These are phyloP conservation scores for Coemansia erecta DNA, from an alignment of 192 early-diverging fungal species.

Conservation along the genomic window DNA sequence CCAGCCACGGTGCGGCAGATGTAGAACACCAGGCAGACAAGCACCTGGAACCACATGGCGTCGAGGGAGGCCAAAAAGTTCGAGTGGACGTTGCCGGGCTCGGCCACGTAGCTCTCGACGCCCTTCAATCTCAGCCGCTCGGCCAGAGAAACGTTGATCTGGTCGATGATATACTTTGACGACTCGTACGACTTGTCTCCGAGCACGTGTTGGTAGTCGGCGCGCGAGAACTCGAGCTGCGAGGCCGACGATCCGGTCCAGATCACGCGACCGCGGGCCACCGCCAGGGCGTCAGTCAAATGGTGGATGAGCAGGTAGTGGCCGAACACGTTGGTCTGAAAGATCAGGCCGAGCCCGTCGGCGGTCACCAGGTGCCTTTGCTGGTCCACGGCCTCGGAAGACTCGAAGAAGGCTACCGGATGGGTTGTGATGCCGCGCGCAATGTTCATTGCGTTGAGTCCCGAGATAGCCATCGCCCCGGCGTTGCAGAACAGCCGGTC, in stretches of 20 bases:
- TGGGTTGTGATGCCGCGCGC: slow-evolving; percentile 29
- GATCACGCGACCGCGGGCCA: slow-evolving; percentile 20
- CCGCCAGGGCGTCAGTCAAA: slow-evolving; percentile 4
- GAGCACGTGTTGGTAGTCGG: slow-evolving; percentile 48
- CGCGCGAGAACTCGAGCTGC: slow-evolving; percentile 17
- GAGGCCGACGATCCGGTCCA: slow-evolving; percentile 52
- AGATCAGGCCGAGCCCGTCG: slow-evolving; percentile 46
- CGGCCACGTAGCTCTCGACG: slow-evolving; percentile 31
- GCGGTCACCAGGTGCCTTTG: slow-evolving; percentile 19
- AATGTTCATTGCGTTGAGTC: slow-evolving; percentile 16
- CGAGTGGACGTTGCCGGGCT: slow-evolving; percentile 48
- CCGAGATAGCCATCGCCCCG: slow-evolving; percentile 45
- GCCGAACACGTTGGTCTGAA: slow-evolving; percentile 54
- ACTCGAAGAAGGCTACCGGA: slow-evolving; percentile 41
- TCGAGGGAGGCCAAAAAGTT: slow-evolving; percentile 31
- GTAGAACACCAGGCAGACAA: slow-evolving; percentile 28
- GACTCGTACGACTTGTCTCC: slow-evolving; percentile 51
- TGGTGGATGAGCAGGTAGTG: slow-evolving; percentile 48
- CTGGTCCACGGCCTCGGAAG: slow-evolving; percentile 45
- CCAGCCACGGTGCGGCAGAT: slow-evolving; percentile 24
- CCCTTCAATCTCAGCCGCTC: slow-evolving; percentile 1
- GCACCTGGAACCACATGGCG: slow-evolving; percentile 12
- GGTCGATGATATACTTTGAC: slow-evolving; percentile 53
- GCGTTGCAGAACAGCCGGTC: slow-evolving; percentile 53
- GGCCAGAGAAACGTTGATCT: slow-evolving; percentile 34